Base-by-base conservation (phyloP, 2,329 filamentous ascomycete genomes). In the Macrophomina pseudophaseolina region DNA sequence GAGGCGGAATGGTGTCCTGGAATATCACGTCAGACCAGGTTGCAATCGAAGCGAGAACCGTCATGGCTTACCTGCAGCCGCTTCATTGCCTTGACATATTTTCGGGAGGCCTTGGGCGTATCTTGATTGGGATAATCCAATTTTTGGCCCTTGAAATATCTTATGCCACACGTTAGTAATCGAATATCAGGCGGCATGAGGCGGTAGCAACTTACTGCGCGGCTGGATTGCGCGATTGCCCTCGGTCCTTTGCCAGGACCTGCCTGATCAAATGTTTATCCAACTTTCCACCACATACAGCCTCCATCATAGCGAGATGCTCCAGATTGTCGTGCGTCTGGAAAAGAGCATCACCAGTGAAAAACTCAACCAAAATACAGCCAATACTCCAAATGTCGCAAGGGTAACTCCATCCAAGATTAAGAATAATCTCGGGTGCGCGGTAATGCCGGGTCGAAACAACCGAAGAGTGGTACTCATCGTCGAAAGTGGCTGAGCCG, bases 331-430 rank as follows among this genome's bases (percentile, higher is more conserved):
- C 88, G 73, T 90, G 88, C 0, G 88, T 90, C 74, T 90, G 88
- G 79, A 90, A 90, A 2, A 90, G 79, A 51, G 88, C 88, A 75
- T 90, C 88, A 9, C 88, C 88, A 0, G 88, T 90, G 79, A 87
- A 90, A 74, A 90, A 90, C 70, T 90, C 88, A 38, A 90, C 88
- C 11, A 90, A 78, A 65, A 90, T 90, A 70, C 88, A 90, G 28
- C 88, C 88, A 65, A 90, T 89, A 74, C 88, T 90, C 88, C 88
- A 90, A 64, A 90, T 88, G 71, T 90, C 88, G 73, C 88, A 90
- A 11, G 88, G 87, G 72, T 87, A 89, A 70, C 86, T 89, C 88
- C 88, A 90, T 18, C 88, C 88, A 30, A 90, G 81, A 66, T 89
- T 88, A 40, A 90, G 79, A 32, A 90, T 90, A 70, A 90, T 90